Conservation (phyloP, 306 rosid species). For the Begonia peltatifolia region DNA sequence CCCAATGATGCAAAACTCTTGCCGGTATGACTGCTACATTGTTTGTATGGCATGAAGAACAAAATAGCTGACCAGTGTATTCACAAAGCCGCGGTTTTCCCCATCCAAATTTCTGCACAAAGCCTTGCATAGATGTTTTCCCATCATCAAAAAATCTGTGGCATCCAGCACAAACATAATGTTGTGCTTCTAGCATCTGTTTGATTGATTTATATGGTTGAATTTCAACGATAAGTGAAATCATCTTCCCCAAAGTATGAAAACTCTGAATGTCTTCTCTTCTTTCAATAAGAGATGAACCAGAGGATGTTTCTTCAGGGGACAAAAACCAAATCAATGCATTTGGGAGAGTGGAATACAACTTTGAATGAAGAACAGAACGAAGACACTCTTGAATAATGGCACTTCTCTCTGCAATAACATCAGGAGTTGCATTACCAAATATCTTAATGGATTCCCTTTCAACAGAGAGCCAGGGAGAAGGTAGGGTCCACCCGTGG, state of each 20-base stretch:
- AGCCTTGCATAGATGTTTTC: conserved; percentile 53
- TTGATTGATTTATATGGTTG: conserved; percentile 55
- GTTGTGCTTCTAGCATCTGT: conserved; percentile 85
- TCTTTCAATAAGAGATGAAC: conserved; percentile 20
- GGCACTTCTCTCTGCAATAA: conserved; percentile 77
- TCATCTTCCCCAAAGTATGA: conserved; percentile 67
- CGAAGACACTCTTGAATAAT: conserved; percentile 82
- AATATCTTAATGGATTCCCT: conserved; percentile 71
- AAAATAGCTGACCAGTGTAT: conserved; percentile 79
- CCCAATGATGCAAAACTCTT: conserved; percentile 92
- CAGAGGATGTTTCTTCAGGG: conserved; percentile 55
- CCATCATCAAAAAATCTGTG: conserved; percentile 79
- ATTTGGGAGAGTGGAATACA: conserved; percentile 48
- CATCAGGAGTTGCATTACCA: conserved; percentile 86
- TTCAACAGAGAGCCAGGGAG: conserved; percentile 77
- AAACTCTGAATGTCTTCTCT: conserved; percentile 20
- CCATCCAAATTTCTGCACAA: conserved; percentile 91
- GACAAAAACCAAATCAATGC: conserved; percentile 72
- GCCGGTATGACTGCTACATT: conserved; percentile 92
- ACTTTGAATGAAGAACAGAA: conserved; percentile 46
- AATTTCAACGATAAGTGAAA: conserved; percentile 84
- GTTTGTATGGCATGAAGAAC: conserved; percentile 87
- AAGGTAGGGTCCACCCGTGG: conserved; percentile 68
- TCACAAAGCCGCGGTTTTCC: conserved; percentile 94
- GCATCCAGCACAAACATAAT: conserved; percentile 88